phyloP scores from a whole-genome alignment of 169 alveolate genomes.

The Besnoitia besnoiti region DNA sequence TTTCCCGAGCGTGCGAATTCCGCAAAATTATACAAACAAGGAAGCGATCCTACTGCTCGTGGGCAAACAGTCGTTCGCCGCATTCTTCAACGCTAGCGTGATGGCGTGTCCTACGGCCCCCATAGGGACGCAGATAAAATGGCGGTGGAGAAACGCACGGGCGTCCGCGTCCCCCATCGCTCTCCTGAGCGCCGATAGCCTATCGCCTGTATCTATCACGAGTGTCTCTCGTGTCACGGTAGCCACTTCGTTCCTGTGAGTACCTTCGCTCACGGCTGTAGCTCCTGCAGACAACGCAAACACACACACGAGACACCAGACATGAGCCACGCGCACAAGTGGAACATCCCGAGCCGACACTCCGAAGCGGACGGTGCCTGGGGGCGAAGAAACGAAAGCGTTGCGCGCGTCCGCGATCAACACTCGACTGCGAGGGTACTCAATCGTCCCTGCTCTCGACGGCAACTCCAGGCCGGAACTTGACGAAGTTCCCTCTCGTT shows the following conservation, averaged over 20 bases:
- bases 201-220: conserved; percentile 36
- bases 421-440: no score
- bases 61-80: not conserved
- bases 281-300: not conserved
- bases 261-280: conserved; percentile 28
- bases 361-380: no score
- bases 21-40: not conserved
- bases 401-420: no score
- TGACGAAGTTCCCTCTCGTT: no score
- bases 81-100: not conserved
- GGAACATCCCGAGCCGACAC: not conserved
- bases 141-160: not conserved
- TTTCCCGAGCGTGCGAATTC: not conserved
- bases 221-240: not conserved
- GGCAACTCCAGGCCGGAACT: no score
- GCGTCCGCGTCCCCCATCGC: no score
- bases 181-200: not conserved
- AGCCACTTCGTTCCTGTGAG: conserved; percentile 13
- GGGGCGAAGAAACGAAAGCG: no score
- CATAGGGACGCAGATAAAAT: not conserved
- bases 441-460: no score
- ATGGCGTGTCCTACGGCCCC: not conserved
- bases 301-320: conserved; percentile 24
- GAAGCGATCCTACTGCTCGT: not conserved
- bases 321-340: no score